Evolutionary conservation across 2,329 filamentous ascomycete genomes (phyloP).

Genomic region (Dactylellina parvicollis): DNA sequence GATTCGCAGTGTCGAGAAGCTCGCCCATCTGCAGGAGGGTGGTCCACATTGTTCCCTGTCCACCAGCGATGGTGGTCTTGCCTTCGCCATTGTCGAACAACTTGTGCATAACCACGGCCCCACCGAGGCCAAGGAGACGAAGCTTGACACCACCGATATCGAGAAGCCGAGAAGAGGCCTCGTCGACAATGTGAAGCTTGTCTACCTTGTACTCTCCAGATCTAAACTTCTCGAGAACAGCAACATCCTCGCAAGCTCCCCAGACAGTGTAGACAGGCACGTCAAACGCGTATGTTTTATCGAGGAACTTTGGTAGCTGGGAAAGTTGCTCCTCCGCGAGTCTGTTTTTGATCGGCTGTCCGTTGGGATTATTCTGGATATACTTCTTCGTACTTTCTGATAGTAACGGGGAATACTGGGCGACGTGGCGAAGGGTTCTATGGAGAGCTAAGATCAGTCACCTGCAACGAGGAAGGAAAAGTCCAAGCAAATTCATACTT

Average conservation of each 20-base stretch:
- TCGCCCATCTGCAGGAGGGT: slow-evolving; percentile 98
- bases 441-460: slow-evolving; percentile 40
- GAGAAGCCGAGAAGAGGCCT: slow-evolving; percentile 92
- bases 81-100: slow-evolving; percentile 98
- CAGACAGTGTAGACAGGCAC: slow-evolving; percentile 98
- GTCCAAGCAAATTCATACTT: slow-evolving; percentile 72
- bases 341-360: slow-evolving; percentile 66
- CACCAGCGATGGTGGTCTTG: slow-evolving; percentile 95
- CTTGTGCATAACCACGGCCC: slow-evolving; percentile 99
- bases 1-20: slow-evolving; percentile 95
- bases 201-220: slow-evolving; percentile 97
- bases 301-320: slow-evolving; percentile 87
- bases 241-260: slow-evolving; percentile 98
- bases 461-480: slow-evolving; percentile 28
- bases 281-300: slow-evolving; percentile 87
- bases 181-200: slow-evolving; percentile 98
- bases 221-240: slow-evolving; percentile 95
- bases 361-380: slow-evolving; percentile 67
- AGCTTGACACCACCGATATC: slow-evolving; percentile 97
- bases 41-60: slow-evolving; percentile 99
- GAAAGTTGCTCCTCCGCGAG: slow-evolving; percentile 77
- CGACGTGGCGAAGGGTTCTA: slow-evolving; percentile 96
- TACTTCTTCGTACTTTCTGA: slow-evolving; percentile 77
- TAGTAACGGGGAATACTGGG: slow-evolving; percentile 95
- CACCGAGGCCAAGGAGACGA: slow-evolving; percentile 88